phyloP scores from a whole-genome alignment of 257 asterid species.

The Lycium ferocissimum region DNA sequence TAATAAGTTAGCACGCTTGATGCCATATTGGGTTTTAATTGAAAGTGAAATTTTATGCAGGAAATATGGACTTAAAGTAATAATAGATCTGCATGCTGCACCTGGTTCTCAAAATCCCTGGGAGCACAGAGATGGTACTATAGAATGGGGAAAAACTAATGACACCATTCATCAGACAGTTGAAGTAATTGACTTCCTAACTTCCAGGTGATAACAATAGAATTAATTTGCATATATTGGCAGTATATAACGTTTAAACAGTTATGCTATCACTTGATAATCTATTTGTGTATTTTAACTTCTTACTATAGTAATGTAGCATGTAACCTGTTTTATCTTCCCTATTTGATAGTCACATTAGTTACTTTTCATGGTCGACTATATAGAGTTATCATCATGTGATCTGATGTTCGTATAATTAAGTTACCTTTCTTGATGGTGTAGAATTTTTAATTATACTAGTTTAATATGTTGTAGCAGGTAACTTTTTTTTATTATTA shows the following conservation, averaged over 20 bases:
- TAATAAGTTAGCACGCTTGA: background rate
- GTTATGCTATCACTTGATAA: too few species aligned
- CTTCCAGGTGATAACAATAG: constrained; percentile 46
- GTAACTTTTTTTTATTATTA: background rate
- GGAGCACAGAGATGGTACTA: constrained; percentile 82
- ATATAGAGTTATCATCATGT: too few species aligned
- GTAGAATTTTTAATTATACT: too few species aligned
- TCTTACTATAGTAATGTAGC: too few species aligned
- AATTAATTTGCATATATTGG: background rate
- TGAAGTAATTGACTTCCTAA: constrained; percentile 49
- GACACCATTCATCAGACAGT: constrained; percentile 65
- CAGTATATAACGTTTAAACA: background rate
- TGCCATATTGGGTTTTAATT: too few species aligned
- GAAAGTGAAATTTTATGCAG: constrained; percentile 40
- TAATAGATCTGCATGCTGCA: constrained; percentile 71
- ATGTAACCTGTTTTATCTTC: too few species aligned
- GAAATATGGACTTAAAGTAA: constrained; percentile 60
- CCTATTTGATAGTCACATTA: too few species aligned
- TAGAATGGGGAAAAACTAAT: constrained; percentile 72
- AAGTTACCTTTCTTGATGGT: too few species aligned
- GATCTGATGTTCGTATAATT: too few species aligned
- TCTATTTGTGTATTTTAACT: background rate
- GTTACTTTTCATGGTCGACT: too few species aligned
- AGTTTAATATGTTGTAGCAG: background rate
- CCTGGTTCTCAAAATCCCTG: constrained; percentile 79